Conservation (phyloP, 2,329 filamentous ascomycete genomes). For the Fusarium annulatum region DNA sequence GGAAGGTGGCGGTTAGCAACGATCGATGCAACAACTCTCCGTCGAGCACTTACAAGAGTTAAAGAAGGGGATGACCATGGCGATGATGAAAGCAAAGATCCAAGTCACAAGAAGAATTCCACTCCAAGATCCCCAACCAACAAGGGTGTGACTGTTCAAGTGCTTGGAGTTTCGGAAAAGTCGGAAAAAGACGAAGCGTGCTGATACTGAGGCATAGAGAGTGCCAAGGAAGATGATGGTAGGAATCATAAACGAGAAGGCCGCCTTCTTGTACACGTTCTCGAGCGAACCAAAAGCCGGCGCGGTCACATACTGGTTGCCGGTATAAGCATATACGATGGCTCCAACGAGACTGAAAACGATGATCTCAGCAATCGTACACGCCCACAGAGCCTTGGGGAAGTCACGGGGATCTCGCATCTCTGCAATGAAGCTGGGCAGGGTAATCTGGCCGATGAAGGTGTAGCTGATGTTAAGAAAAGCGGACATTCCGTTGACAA, state of each 20-base stretch:
- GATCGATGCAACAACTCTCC: fast-evolving
- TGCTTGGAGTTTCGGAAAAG: constrained; percentile 83
- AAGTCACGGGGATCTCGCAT: constrained; percentile 86
- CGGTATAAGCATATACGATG: constrained; percentile 87
- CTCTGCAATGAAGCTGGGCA: constrained; percentile 94
- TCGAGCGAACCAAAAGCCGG: constrained; percentile 89
- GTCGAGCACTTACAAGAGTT: constrained; percentile 67
- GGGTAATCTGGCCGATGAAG: constrained; percentile 94
- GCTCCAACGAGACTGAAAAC: constrained; percentile 85
- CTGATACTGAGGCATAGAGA: constrained; percentile 88
- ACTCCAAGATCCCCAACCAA: constrained; percentile 84
- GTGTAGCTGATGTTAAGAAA: constrained; percentile 97
- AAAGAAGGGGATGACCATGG: constrained; percentile 95
- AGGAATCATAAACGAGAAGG: constrained; percentile 95
- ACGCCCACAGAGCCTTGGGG: constrained; percentile 90
- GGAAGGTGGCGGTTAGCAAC: constrained; percentile 25
- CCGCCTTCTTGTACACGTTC: constrained; percentile 84
- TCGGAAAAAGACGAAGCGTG: constrained; percentile 92
- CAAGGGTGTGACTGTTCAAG: constrained; percentile 80
- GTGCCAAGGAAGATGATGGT: constrained; percentile 94
- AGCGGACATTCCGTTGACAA: constrained; percentile 84
- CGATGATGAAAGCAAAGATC: constrained; percentile 91
- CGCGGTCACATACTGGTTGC: constrained; percentile 87
- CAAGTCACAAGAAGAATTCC: constrained; percentile 77
- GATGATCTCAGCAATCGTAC: constrained; percentile 88